phyloP scores from a whole-genome alignment of 139 green algal genomes.

The Chlorella sorokiniana region DNA sequence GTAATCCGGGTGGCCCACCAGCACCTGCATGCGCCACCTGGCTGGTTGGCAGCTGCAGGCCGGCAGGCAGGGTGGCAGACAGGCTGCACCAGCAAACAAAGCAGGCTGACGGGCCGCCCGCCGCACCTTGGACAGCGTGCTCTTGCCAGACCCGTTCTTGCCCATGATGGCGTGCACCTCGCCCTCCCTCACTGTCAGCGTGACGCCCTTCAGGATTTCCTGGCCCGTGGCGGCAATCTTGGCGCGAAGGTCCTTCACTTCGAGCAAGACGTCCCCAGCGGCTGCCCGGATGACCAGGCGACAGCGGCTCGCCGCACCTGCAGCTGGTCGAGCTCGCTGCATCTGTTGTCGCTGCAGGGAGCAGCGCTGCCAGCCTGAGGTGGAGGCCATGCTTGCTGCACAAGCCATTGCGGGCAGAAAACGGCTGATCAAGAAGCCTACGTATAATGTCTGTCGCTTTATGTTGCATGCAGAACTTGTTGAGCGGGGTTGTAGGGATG shows the following conservation, averaged over 20 bases:
- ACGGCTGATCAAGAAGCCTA: no score
- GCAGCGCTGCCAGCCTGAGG: no score
- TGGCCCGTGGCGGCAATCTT: constrained; percentile 76
- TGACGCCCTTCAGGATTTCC: constrained; percentile 93
- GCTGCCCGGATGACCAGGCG: neutral
- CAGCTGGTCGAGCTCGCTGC: no score
- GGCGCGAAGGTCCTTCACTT: constrained; percentile 80
- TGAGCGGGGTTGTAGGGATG: no score
- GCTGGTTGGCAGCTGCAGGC: neutral
- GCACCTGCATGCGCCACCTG: constrained; percentile 50
- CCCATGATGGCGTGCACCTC: constrained; percentile 99
- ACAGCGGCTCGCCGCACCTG: no score
- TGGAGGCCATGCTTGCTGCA: no score
- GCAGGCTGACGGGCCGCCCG: neutral
- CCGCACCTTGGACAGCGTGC: constrained; percentile 88
- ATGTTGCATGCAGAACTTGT: no score
- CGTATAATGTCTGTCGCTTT: no score
- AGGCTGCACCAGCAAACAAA: neutral
- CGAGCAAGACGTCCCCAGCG: constrained; percentile 59
- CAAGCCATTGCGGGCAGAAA: no score
- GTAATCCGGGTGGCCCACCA: constrained; percentile 98
- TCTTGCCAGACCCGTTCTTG: constrained; percentile 98
- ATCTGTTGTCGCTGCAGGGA: no score
- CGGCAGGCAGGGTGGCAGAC: neutral
- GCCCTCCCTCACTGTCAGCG: constrained; percentile 85